Conservation (phyloP, 192 early-diverging fungal genomes). For the Backusella parvicylindrica region DNA sequence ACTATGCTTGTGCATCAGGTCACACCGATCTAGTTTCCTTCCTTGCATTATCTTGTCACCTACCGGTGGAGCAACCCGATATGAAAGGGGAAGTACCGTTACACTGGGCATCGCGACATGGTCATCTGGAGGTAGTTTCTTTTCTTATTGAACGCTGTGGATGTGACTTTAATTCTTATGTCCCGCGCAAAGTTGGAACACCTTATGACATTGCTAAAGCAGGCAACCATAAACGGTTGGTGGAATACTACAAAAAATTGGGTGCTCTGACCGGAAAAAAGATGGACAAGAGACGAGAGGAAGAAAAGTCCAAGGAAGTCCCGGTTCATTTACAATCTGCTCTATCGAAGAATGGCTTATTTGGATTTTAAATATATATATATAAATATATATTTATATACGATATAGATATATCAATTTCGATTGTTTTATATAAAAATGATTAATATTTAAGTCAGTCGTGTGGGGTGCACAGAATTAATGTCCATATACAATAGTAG, state of each 20-base stretch:
- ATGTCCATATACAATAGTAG: not conserved
- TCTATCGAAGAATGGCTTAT: constrained; percentile 26
- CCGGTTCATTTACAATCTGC: constrained; percentile 27
- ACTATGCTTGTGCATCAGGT: constrained; percentile 31
- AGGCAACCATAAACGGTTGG: constrained; percentile 17
- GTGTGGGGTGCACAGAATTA: not conserved
- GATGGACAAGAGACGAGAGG: constrained; percentile 27
- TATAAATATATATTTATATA: too few relatives aligned
- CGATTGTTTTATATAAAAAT: not conserved
- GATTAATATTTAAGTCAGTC: not conserved
- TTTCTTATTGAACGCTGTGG: constrained; percentile 27
- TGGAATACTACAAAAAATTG: constrained; percentile 30
- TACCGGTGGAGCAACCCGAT: constrained; percentile 18
- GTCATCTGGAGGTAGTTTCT: constrained; percentile 23
- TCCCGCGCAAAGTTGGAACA: constrained; percentile 25
- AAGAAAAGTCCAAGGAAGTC: constrained; percentile 22
- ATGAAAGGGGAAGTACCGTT: constrained; percentile 28
- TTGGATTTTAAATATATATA: constrained; percentile 18
- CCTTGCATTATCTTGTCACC: constrained; percentile 16
- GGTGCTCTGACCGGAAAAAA: constrained; percentile 29
- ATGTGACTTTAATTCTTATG: constrained; percentile 30
- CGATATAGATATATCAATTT: not conserved
- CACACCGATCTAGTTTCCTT: constrained; percentile 22
- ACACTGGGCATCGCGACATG: constrained; percentile 32
- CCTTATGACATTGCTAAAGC: constrained; percentile 32